These are phyloP conservation scores for Annona cherimola DNA, from an alignment of 164 flowering plant species.

Conservation along the genomic window DNA sequence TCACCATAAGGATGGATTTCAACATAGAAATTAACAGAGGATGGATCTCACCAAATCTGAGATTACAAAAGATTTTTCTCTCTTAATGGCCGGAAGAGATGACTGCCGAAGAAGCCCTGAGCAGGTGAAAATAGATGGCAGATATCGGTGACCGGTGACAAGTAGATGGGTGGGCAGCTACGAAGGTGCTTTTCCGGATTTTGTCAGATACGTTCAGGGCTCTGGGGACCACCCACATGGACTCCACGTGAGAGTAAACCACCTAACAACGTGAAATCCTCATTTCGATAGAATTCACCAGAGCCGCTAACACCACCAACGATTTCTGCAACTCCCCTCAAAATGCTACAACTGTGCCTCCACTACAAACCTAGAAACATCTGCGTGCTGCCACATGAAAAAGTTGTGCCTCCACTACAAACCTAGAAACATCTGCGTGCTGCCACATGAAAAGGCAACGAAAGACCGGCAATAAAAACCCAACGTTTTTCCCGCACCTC, in stretches of 20 bases:
- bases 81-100: too few relatives aligned
- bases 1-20: too few relatives aligned
- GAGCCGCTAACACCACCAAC: too few relatives aligned
- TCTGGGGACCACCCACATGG: conserved; percentile 34
- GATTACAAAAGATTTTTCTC: conserved; percentile 7
- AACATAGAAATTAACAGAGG: too few relatives aligned
- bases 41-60: too few relatives aligned
- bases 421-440: conserved; percentile 31
- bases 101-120: too few relatives aligned
- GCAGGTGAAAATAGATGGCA: too few relatives aligned
- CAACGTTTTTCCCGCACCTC: not conserved
- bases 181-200: conserved; percentile 39
- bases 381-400: conserved; percentile 18
- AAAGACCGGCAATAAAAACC: conserved; percentile 6
- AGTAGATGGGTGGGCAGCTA: conserved; percentile 63
- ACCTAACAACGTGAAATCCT: too few relatives aligned
- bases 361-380: conserved; percentile 18
- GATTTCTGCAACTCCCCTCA: too few relatives aligned
- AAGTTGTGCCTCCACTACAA: not conserved
- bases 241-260: too few relatives aligned
- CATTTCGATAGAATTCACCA: too few relatives aligned
- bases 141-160: conserved; percentile 83
- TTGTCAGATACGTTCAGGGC: conserved; percentile 10
- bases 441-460: not conserved
- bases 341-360: too few relatives aligned